These are phyloP conservation scores for Salvia hispanica DNA, from an alignment of 257 asterid genomes.

Conservation along the genomic window DNA sequence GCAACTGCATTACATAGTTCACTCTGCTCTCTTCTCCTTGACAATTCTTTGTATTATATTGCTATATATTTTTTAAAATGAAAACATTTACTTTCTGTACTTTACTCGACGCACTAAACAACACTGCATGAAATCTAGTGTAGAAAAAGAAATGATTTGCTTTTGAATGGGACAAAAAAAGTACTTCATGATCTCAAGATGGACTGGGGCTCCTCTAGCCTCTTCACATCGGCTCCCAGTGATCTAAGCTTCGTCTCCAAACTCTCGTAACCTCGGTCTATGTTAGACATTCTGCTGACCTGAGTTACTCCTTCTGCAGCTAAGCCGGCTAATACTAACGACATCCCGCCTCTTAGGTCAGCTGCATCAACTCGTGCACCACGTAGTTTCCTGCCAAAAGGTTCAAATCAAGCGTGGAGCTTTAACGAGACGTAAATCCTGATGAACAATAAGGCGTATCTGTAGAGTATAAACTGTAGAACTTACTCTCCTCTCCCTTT, in stretches of 20 bases:
- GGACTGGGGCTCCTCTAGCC: neutral
- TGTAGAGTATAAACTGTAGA: neutral
- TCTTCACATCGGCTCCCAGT: constrained; percentile 40
- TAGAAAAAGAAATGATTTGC: no score
- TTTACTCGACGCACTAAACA: no score
- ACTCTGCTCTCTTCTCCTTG: no score
- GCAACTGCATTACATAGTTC: no score
- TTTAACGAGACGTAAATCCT: neutral
- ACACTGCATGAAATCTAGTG: no score
- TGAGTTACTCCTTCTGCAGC: constrained; percentile 50
- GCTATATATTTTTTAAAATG: no score
- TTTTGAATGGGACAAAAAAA: no score
- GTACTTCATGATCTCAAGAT: no score
- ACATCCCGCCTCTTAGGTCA: constrained; percentile 48
- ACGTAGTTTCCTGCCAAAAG: constrained; percentile 30
- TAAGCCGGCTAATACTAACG: constrained; percentile 48
- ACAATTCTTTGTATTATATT: no score
- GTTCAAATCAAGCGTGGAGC: neutral
- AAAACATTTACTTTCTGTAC: no score
- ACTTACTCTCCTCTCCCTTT: constrained; percentile 28
- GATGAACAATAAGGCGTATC: neutral
- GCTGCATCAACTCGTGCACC: constrained; percentile 43
- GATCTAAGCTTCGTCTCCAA: constrained; percentile 45
- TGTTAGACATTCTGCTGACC: constrained; percentile 34
- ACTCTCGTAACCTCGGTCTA: constrained; percentile 48